Evolutionary conservation across 2,329 filamentous ascomycete species (phyloP), one percentile per base, ranked within the genome.

Genomic region (Aspergillus glaucus): DNA sequence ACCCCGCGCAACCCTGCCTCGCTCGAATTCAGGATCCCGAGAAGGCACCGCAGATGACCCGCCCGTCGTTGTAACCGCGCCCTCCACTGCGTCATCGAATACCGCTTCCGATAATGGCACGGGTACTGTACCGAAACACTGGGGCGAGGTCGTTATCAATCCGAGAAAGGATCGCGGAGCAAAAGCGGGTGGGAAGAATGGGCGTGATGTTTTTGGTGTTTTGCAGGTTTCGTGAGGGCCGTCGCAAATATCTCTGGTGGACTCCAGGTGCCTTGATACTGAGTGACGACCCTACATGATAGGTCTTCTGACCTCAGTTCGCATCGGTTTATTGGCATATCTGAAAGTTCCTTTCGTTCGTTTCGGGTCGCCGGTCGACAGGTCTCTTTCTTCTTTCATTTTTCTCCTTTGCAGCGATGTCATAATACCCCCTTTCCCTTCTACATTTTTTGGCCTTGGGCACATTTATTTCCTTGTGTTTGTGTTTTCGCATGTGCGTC

Each of bases 61-160:
- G 5, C 37, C 17, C 6, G 15, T 40, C 7, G 17, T 21, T 12
- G 17, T 40, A 12, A 40, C 37, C 41, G 52, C 50, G 19, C 54
- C 46, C 37, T 55, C 48, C 39, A 58, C 37, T 40, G 37, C 37
- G 3, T 40, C 37, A 17, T 40, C 37, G 37, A 15, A 40, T 21
- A 21, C 37, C 17, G 15, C 45, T 50, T 34, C 36, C 50, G 26
- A 47, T 14, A 42, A 50, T 14, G 24, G 52, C 19, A 12, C 22
- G 12, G 56, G 63, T 19, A 56, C 63, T 1, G 62, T 67, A 2
- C 67, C 67, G 1, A 72, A 70, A 52, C 68, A 72, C 45, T 73
- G 70, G 70, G 70, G 70, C 4, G 70, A 73, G 51, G 70, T 73
- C 3, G 66, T 73, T 6, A 65, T 72, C 45, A 71, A 69, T 34